Evolutionary conservation across 345 rosid species (phyloP).

Genomic region (Eucalyptus curtisii): DNA sequence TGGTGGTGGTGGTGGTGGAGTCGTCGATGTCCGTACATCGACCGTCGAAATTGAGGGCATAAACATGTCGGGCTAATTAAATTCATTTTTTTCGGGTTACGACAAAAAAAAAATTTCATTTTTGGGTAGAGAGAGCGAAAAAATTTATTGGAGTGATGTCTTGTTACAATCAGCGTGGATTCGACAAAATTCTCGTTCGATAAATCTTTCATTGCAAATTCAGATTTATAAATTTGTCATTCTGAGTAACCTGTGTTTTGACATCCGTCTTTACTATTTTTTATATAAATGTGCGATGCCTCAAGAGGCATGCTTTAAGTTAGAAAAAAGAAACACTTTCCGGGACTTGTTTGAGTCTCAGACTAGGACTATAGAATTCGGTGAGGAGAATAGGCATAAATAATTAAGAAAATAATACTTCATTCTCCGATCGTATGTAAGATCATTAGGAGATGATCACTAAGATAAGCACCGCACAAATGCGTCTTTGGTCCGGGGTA

Average conservation of each 20-base stretch:
- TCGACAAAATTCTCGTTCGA: rapidly evolving
- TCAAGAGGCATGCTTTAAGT: background rate
- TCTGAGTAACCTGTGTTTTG: rapidly evolving
- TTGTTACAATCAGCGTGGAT: rapidly evolving
- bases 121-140: background rate
- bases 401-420: background rate
- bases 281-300: background rate
- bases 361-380: background rate
- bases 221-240: rapidly evolving
- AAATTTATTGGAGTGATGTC: background rate
- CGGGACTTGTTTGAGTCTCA: rapidly evolving
- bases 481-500: background rate
- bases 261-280: background rate
- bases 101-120: no score
- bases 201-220: background rate
- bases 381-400: background rate
- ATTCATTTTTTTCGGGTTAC: no score
- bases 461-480: background rate
- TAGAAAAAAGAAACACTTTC: background rate
- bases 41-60: background rate
- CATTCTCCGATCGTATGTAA: rapidly evolving
- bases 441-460: background rate
- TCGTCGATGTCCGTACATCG: background rate
- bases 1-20: background rate
- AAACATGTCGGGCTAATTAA: rapidly evolving